phyloP scores from a whole-genome alignment of 495 filamentous ascomycete genomes.

The Margaritispora aquatica region DNA sequence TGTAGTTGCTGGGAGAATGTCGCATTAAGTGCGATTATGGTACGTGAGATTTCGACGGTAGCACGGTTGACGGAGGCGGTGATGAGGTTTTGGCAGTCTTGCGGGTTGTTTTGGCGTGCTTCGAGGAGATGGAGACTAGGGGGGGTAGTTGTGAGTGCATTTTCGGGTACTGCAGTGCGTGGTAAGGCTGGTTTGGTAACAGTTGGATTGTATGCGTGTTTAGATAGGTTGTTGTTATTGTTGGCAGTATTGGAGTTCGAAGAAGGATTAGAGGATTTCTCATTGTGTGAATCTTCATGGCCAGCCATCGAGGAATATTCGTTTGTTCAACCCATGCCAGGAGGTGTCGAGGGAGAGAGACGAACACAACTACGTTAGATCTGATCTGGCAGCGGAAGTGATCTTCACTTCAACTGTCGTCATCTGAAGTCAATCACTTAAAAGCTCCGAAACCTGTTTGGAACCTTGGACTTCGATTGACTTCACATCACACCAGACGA shows the following conservation, averaged over 20 bases:
- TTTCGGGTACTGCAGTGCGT: background rate
- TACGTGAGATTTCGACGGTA: conserved; percentile 8
- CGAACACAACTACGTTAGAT: no score
- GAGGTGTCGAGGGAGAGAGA: background rate
- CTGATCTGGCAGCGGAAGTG: no score
- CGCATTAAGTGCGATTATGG: conserved; percentile 10
- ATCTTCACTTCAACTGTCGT: background rate
- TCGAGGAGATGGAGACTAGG: background rate
- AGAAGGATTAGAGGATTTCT: background rate
- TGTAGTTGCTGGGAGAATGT: conserved; percentile 12
- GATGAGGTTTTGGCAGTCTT: conserved; percentile 9
- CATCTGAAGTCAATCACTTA: background rate
- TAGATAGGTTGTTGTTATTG: background rate
- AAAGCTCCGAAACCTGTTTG: background rate
- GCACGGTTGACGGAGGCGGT: conserved; percentile 5
- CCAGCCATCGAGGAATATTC: conserved; percentile 7
- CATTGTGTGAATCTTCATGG: conserved; percentile 1
- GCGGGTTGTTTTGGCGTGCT: conserved; percentile 8
- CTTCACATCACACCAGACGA: background rate
- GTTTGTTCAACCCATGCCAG: conserved; percentile 4
- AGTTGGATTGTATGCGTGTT: background rate
- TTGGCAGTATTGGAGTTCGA: background rate
- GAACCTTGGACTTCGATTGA: background rate
- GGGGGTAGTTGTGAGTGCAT: conserved; percentile 6
- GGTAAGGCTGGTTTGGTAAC: background rate